Conservation (phyloP, 2,329 filamentous ascomycete genomes). For the Verticillium isaacii region DNA sequence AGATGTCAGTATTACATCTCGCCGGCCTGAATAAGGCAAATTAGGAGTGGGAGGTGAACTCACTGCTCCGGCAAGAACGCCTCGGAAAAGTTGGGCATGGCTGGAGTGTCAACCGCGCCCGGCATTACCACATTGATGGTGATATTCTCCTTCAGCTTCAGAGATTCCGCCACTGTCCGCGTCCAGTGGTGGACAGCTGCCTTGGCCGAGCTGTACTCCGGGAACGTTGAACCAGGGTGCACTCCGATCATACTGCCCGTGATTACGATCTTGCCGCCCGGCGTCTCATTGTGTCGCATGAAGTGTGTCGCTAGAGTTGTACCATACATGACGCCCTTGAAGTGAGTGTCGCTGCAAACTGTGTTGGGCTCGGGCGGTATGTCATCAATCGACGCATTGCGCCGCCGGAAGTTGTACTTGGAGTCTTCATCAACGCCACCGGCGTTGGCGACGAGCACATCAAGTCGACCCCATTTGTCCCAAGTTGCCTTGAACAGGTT, state of each 20-base stretch:
- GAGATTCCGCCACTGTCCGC: slow-evolving; percentile 28
- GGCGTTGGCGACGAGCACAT: slow-evolving; percentile 39
- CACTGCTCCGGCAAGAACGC: slow-evolving; percentile 30
- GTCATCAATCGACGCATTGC: background rate
- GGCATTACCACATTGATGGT: slow-evolving; percentile 44
- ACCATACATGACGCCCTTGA: slow-evolving; percentile 46
- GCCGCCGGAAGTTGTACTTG: slow-evolving; percentile 33
- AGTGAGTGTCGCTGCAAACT: slow-evolving; percentile 40
- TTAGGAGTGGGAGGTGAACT: background rate
- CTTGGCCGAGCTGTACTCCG: slow-evolving; percentile 47
- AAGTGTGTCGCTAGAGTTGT: slow-evolving; percentile 44
- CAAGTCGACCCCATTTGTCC: slow-evolving; percentile 30
- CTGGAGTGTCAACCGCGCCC: slow-evolving; percentile 38
- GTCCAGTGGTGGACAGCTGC: slow-evolving; percentile 37
- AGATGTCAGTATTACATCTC: background rate
- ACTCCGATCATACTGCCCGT: slow-evolving; percentile 38
- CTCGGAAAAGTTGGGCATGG: slow-evolving; percentile 35
- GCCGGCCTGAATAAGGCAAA: background rate
- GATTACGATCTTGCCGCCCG: slow-evolving; percentile 37
- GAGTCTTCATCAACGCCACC: slow-evolving; percentile 40
- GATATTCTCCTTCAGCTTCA: slow-evolving; percentile 41
- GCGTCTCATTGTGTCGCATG: slow-evolving; percentile 41
- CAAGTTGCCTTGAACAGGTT: slow-evolving; percentile 36
- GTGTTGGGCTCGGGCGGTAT: slow-evolving; percentile 40
- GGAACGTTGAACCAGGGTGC: slow-evolving; percentile 36